These are phyloP conservation scores for Clarireedia monteithiana DNA, from an alignment of 2,329 filamentous ascomycete genomes.

Conservation along the genomic window DNA sequence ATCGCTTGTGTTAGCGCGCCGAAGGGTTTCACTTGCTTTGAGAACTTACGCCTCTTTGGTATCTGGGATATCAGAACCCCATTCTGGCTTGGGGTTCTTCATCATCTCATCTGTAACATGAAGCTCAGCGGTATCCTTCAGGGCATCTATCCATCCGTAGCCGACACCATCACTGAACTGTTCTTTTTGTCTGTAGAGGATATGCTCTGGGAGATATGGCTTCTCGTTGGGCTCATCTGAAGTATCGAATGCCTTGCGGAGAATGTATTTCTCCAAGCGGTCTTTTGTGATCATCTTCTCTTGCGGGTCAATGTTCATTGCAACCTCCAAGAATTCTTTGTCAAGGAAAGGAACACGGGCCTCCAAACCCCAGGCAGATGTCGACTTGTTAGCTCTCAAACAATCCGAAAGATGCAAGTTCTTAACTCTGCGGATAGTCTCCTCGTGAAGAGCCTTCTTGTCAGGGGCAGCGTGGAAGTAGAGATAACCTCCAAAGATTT, in stretches of 20 bases:
- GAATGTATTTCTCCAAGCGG: slow-evolving; percentile 89
- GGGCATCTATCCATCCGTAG: slow-evolving; percentile 96
- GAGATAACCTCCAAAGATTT: slow-evolving; percentile 96
- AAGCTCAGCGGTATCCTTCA: slow-evolving; percentile 88
- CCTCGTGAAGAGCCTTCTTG: slow-evolving; percentile 88
- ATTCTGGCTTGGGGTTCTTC: slow-evolving; percentile 95
- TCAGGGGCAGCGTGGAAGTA: slow-evolving; percentile 96
- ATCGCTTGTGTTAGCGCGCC: slow-evolving; percentile 1
- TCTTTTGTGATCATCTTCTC: slow-evolving; percentile 85
- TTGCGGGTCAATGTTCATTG: slow-evolving; percentile 88
- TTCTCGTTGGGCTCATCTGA: slow-evolving; percentile 70
- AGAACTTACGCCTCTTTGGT: slow-evolving; percentile 82
- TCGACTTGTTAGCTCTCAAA: slow-evolving; percentile 97
- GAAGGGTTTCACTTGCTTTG: neutral
- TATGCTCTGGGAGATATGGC: slow-evolving; percentile 91
- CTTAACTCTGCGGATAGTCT: slow-evolving; percentile 90
- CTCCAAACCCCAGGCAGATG: slow-evolving; percentile 94
- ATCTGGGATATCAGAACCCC: slow-evolving; percentile 87
- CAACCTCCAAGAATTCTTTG: slow-evolving; percentile 87
- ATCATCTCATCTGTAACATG: slow-evolving; percentile 95
- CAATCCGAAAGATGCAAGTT: slow-evolving; percentile 96
- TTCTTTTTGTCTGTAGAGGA: slow-evolving; percentile 98
- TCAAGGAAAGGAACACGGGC: slow-evolving; percentile 97
- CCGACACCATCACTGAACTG: slow-evolving; percentile 98
- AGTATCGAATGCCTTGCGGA: slow-evolving; percentile 96